Base-by-base conservation (phyloP, 345 rosid species). In the Euphorbia lathyris region DNA sequence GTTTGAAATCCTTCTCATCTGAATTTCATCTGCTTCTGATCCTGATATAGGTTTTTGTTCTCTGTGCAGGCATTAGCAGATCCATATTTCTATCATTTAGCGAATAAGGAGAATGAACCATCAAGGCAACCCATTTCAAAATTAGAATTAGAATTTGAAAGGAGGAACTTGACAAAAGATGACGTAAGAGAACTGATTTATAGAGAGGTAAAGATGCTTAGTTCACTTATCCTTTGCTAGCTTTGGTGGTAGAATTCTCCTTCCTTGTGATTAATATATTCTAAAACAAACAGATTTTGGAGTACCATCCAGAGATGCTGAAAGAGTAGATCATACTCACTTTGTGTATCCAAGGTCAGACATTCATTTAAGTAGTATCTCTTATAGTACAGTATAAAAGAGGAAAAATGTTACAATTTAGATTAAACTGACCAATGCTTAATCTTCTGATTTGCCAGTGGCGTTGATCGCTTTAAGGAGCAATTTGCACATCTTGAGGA, bases 401-500 rank as follows among this genome's bases (percentile, higher is more conserved):
- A 36, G 36, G 36, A 25, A 55, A 20, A 55, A 55, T 9, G 1
- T 22, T 45, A 45, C 51, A 45, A 14, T 9, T 23, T 22, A 55
- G 3, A 22, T 23, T 29, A 7, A 23, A 55, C 14, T 22, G 4
- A 45, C 11, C 51, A 45, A 45, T 16, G 19, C 16, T 16, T 5
- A 66, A 63, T 43, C 23, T 58, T 40, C 22, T 27, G 11, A 66
- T 61, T 53, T 11, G 9, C 27, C 88, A 91, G 98, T 34, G 97
- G 96, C 68, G 77, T 86, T 42, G 98, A 93, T 38, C 89, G 81
- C 60, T 88, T 85, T 76, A 89, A 84, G 86, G 91, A 82, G 75
- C 97, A 91, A 73, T 91, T 93, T 78, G 97, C 96, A n/a, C 75
- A 86, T 71, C 94, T 91, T 0, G 98, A 91, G 82, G 98, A 87